phyloP scores from a whole-genome alignment of 805 yeast genomes.

The Soucietia sequanensis region DNA sequence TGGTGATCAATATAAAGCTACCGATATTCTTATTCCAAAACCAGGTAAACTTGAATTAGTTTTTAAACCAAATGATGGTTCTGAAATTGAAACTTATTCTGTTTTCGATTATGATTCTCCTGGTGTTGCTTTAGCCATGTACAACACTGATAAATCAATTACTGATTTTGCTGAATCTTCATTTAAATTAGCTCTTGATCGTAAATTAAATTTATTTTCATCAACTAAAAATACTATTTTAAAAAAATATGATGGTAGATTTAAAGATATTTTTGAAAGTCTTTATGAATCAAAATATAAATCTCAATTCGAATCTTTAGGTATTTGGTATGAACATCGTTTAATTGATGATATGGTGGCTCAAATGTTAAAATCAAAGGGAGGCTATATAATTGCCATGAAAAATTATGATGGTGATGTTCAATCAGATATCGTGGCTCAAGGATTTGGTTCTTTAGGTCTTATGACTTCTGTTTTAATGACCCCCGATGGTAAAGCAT shows the following conservation, averaged over 20 bases:
- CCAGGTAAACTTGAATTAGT: conserved; percentile 79
- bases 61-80: conserved; percentile 70
- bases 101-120: conserved; percentile 69
- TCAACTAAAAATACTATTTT: conserved; percentile 94
- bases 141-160: conserved; percentile 91
- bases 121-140: conserved; percentile 90
- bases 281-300: conserved; percentile 72
- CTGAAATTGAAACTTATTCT: conserved; percentile 51
- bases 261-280: conserved; percentile 88
- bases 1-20: conserved; percentile 96
- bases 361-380: conserved; percentile 93
- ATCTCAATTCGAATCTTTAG: conserved; percentile 65
- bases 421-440: conserved; percentile 94
- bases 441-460: conserved; percentile 96
- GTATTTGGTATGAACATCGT: conserved; percentile 97
- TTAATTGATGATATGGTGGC: conserved; percentile 98
- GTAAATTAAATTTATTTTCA: conserved; percentile 77
- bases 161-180: conserved; percentile 90
- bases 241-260: conserved; percentile 91
- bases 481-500: conserved; percentile 95
- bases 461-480: conserved; percentile 96
- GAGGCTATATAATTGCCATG: conserved; percentile 94
- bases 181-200: conserved; percentile 79
- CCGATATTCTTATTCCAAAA: conserved; percentile 75
- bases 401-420: conserved; percentile 99